Evolutionary conservation across 2,329 filamentous ascomycete species (phyloP), one percentile per base, ranked within the genome.

Genomic region (Ramichloridium luteum): DNA sequence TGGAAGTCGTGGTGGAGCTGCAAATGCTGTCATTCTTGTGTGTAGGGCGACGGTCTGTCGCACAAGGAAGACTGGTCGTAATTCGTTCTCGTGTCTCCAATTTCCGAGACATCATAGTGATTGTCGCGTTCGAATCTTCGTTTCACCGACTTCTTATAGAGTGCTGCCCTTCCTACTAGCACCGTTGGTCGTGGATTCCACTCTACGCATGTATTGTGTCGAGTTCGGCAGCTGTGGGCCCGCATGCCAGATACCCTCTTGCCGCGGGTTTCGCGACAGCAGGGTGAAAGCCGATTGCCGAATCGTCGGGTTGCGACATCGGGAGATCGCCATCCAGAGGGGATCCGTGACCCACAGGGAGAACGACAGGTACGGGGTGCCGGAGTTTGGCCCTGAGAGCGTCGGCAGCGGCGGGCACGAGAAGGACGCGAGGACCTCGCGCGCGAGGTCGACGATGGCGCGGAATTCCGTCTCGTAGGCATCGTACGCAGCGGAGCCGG

Each of bases 241-340:
- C n/a, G 45, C 41, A 33, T 53, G 49, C 49, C 49, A 53, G 16
- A 53, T 48, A 3, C 50, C 50, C 41, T 53, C 50, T 33, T 53
- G 50, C 15, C 50, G 39, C 16, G 50, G 50, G 28, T 53, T 50
- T 27, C 50, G 44, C 6, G 45, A 46, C 8, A 53, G 40, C 14
- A 53, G 35, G n/a, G 45, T 47, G 36, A 51, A 53, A 12, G 50
- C 50, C 17, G 48, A 45, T 27, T 53, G 50, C 9, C 50, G 45
- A 16, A 51, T 50, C 6, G 41, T 43, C 5, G 50, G 45, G 14
- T 50, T 49, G 13, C 48, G 44, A 28, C 50, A 53, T 12, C 50
- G 44, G 11, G 46, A 50, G 26, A 53, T 49, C 16, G 46, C 49
- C 50, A 53, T 53, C 50, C 50, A 53, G 11, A 53, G 36, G 4